phyloP scores from a whole-genome alignment of 2,329 filamentous ascomycete genomes.

The Paecilomyces sp. region DNA sequence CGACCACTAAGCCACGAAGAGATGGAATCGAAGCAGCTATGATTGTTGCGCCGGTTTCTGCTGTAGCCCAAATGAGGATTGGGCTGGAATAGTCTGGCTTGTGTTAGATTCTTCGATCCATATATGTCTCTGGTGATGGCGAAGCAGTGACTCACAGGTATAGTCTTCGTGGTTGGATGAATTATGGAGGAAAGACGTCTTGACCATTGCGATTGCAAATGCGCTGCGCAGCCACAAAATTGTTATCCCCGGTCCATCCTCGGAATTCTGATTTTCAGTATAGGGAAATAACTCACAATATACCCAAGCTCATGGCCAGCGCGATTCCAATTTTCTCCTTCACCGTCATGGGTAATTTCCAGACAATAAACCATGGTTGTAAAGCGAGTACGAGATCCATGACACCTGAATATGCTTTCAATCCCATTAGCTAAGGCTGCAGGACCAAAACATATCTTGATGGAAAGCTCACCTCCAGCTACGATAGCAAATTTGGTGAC shows the following conservation, averaged over 20 bases:
- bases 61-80: conserved; percentile 17
- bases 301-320: conserved; percentile 30
- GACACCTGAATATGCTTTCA: conserved; percentile 12
- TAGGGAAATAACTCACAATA: conserved; percentile 14
- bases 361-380: conserved; percentile 31
- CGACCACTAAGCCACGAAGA: conserved; percentile 18
- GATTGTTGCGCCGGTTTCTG: conserved; percentile 22
- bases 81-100: conserved; percentile 11
- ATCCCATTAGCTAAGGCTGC: neutral
- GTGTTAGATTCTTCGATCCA: neutral
- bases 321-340: conserved; percentile 32
- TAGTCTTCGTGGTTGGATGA: conserved; percentile 15
- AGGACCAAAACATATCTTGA: neutral
- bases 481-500: conserved; percentile 15
- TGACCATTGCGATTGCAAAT: conserved; percentile 14
- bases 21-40: conserved; percentile 21
- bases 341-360: conserved; percentile 26
- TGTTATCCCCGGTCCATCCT: neutral
- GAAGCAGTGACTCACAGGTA: conserved; percentile 8
- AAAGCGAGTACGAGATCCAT: conserved; percentile 30
- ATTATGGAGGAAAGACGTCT: conserved; percentile 13
- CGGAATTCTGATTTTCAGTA: neutral
- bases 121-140: neutral
- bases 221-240: conserved; percentile 7
- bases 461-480: conserved; percentile 10